Percentiles rank a stretch among this genome's conserved stretches.
Evolutionary conservation across 768 basidiomycete species (phyloP).

Genomic region (Pleurotus ostreatus): DNA sequence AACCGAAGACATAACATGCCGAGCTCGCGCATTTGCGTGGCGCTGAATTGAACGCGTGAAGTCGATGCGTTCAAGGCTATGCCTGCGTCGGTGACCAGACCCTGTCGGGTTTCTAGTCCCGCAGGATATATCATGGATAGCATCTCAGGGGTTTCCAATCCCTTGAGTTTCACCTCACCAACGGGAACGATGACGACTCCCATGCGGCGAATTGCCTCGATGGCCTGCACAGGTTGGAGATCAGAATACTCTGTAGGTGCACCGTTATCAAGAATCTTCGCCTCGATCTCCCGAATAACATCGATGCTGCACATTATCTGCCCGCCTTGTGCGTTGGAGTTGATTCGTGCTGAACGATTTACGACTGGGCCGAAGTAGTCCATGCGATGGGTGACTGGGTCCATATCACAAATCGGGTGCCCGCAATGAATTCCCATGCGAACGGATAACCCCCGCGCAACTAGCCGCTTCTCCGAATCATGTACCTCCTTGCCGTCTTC

Average conservation of each 20-base stretch:
- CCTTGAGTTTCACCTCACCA: slow-evolving; percentile 92
- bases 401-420: slow-evolving; percentile 81
- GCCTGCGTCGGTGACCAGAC: slow-evolving; percentile 35
- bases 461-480: slow-evolving; percentile 60
- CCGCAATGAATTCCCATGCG: slow-evolving; percentile 99
- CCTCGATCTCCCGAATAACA: slow-evolving; percentile 76
- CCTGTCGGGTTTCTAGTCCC: slow-evolving; percentile 66
- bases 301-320: slow-evolving; percentile 92
- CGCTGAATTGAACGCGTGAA: slow-evolving; percentile 60
- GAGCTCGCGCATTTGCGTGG: slow-evolving; percentile 73
- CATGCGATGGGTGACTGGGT: slow-evolving; percentile 92
- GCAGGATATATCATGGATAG: slow-evolving; percentile 83
- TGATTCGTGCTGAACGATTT: slow-evolving; percentile 87
- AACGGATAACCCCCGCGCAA: slow-evolving; percentile 87
- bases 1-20: slow-evolving; percentile 72
- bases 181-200: slow-evolving; percentile 68
- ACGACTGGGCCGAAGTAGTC: slow-evolving; percentile 98
- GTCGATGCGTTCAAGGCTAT: slow-evolving; percentile 31
- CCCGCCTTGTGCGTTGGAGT: slow-evolving; percentile 79
- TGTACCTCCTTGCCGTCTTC: slow-evolving; percentile 82
- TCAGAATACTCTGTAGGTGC: slow-evolving; percentile 59
- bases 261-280: slow-evolving; percentile 50
- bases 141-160: slow-evolving; percentile 86
- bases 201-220: slow-evolving; percentile 73
- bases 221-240: slow-evolving; percentile 50